These are phyloP conservation scores for Blastobotrys indianensis DNA, from an alignment of 1,139 yeast species.

Conservation along the genomic window DNA sequence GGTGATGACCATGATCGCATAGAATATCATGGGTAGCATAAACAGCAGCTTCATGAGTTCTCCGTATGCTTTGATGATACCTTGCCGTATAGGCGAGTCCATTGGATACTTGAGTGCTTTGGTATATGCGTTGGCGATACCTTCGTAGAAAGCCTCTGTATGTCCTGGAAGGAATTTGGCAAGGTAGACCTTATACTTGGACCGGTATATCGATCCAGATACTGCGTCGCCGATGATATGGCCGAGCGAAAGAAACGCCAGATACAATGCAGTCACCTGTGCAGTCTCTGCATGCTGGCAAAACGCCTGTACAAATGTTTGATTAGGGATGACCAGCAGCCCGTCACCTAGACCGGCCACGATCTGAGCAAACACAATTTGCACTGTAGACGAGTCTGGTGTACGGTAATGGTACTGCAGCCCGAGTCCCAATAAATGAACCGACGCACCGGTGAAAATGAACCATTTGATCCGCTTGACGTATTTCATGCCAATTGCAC, in stretches of 20 bases:
- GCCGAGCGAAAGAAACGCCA: slow-evolving; percentile 18
- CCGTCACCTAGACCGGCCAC: slow-evolving; percentile 22
- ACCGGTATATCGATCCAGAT: slow-evolving; percentile 15
- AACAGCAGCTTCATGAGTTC: slow-evolving; percentile 13
- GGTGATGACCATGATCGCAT: slow-evolving; percentile 13
- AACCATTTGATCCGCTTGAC: slow-evolving; percentile 52
- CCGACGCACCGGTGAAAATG: slow-evolving; percentile 47
- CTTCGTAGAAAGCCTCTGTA: slow-evolving; percentile 4
- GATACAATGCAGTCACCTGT: slow-evolving; percentile 20
- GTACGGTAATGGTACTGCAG: slow-evolving; percentile 11
- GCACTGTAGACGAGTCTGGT: slow-evolving; percentile 13
- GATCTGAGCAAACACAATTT: slow-evolving; percentile 16
- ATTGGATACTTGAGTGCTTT: slow-evolving; percentile 10
- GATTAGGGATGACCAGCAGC: slow-evolving; percentile 18
- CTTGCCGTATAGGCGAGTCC: slow-evolving; percentile 11
- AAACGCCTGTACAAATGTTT: slow-evolving; percentile 20
- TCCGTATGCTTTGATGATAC: slow-evolving; percentile 12
- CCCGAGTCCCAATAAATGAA: slow-evolving; percentile 54
- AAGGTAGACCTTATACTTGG: slow-evolving; percentile 11
- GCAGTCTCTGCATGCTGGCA: slow-evolving; percentile 18
- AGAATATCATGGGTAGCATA: slow-evolving; percentile 14
- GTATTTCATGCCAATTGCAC: slow-evolving; percentile 45
- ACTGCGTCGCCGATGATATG: slow-evolving; percentile 16
- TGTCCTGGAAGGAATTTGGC: slow-evolving; percentile 5
- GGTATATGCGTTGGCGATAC: slow-evolving; percentile 12